Evolutionary conservation across 306 rosid genomes (phyloP), one percentile per base, ranked within the genome.

Genomic region (Citrullus mucosospermus): DNA sequence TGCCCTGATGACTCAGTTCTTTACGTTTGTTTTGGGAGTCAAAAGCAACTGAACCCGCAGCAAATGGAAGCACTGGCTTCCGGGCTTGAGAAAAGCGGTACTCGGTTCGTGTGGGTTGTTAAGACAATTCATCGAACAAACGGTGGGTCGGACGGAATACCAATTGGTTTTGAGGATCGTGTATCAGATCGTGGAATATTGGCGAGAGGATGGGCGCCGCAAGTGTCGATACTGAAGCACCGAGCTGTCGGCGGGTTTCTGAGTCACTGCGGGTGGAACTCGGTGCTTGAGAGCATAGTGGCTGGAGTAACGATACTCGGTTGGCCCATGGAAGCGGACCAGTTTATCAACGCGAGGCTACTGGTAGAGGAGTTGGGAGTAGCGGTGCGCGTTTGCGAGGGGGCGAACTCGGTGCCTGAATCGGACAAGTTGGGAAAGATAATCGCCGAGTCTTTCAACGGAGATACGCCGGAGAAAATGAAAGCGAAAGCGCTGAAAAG

Each of bases 311-410:
- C 55, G 39, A 78, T 90, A 1, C 6, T 92, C 62, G 96, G 88
- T 1, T 92, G 97, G 97, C 97, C 97, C 1, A 90, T 92, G 96
- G 93, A 92, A 77, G 96, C 97, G 0, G 97, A 90, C 79, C 96
- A 90, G 69, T 87, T 75, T 10, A 77, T 89, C 67, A 90, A 88
- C 13, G 90, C 90, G 0, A 78, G 78, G 82, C 28, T 90, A n/a
- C 25, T 92, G 80, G 91, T 84, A 70, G 93, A 92, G 78, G 84
- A 85, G 4, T 39, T 69, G 82, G 90, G 90, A 0, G 75, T 88
- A 51, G 96, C 87, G 0, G 82, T 84, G 28, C 78, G 51, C 39
- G 85, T 80, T 14, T 89, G 92, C 4, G 89, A 89, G 20, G 96
- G 96, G 4, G 81, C 71, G 2, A 44, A 84, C 43, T 75, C 78